Conservation (phyloP, 148 eudicot species). For the Silene uniflora region DNA sequence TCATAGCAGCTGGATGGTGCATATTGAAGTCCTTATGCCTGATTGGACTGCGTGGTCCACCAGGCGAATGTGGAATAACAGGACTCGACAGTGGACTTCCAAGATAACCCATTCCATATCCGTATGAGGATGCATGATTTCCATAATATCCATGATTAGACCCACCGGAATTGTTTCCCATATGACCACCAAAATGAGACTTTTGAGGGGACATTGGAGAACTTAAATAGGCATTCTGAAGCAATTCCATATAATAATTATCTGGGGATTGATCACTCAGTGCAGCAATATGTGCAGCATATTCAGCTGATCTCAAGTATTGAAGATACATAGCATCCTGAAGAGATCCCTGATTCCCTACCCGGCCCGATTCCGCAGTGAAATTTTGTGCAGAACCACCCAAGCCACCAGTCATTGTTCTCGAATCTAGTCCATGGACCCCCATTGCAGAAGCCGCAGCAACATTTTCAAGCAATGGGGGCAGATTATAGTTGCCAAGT, state of each 20-base stretch:
- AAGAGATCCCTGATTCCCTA: slow-evolving; percentile 38
- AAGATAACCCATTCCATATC: slow-evolving; percentile 82
- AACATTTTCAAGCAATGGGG: slow-evolving; percentile 77
- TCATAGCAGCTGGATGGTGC: slow-evolving; percentile 55
- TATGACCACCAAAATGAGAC: slow-evolving; percentile 55
- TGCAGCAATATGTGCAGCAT: slow-evolving; percentile 65
- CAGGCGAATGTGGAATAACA: slow-evolving; percentile 66
- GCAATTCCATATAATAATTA: slow-evolving; percentile 55
- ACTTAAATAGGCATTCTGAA: slow-evolving; percentile 82
- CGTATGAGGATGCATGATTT: slow-evolving; percentile 49
- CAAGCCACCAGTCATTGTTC: slow-evolving; percentile 43
- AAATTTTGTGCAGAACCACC: slow-evolving; percentile 41
- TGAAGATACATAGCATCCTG: slow-evolving; percentile 85
- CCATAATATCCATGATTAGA: slow-evolving; percentile 79
- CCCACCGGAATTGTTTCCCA: slow-evolving; percentile 45
- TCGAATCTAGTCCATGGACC: slow-evolving; percentile 58
- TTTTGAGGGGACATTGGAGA: slow-evolving; percentile 69
- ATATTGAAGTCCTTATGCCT: slow-evolving; percentile 67
- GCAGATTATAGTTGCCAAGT: slow-evolving; percentile 57
- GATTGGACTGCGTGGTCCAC: slow-evolving; percentile 87
- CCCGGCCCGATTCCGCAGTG: slow-evolving; percentile 38
- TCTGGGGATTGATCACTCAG: slow-evolving; percentile 64
- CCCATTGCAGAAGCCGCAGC: slow-evolving; percentile 75
- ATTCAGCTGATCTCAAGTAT: slow-evolving; percentile 70
- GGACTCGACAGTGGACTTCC: slow-evolving; percentile 88